Base-by-base conservation (phyloP, 2,329 filamentous ascomycete genomes). In the Fusarium redolens region DNA sequence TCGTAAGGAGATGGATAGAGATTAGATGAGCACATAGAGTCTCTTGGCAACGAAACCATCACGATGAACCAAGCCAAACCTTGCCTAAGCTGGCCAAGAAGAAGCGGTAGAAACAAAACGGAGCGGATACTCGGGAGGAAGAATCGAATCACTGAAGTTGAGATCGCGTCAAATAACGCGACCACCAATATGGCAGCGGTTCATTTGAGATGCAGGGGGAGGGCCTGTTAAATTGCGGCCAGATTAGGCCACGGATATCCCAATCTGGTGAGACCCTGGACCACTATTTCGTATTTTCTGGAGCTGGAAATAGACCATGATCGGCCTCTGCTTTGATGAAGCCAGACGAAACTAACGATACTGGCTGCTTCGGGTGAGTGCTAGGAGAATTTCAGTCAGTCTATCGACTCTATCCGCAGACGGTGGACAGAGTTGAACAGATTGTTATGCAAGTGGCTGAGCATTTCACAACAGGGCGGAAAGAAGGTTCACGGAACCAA, bases 301-400 rank as follows among this genome's bases (percentile, higher is more conserved):
- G 38, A 40, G 45, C 57, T 51, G 54, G 59, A 55, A 40, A 51
- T 44, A 67, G 71, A 43, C 60, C 58, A 55, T 40, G 45, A 54
- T 38, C 69, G 63, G 59, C 48, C 44, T 58, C 40, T 66, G 66
- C 67, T 68, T 57, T 52, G 54, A 43, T 45, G 43, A 66, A 65
- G 64, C 57, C 51, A 62, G 35, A 60, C 68, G 66, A 43, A 55
- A 43, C 71, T 62, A 71, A 51, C 41, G 60, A 50, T 50, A 56
- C 38, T 65, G 67, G 68, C 56, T 75, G 75, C 75, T 75, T 77
- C 75, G 77, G 75, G 75, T 77, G 75, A 68, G 56, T 58, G 68
- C 47, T 45, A 44, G 51, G 18, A 50, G 35, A 54, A 61, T 45
- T 31, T 17, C 14, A 35, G 28, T 41, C 22, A 31, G 47, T 10